Percentiles rank a stretch among this genome's conserved stretches.
phyloP scores from a whole-genome alignment of 805 yeast species.

The Starmerella ratchasimensis region DNA sequence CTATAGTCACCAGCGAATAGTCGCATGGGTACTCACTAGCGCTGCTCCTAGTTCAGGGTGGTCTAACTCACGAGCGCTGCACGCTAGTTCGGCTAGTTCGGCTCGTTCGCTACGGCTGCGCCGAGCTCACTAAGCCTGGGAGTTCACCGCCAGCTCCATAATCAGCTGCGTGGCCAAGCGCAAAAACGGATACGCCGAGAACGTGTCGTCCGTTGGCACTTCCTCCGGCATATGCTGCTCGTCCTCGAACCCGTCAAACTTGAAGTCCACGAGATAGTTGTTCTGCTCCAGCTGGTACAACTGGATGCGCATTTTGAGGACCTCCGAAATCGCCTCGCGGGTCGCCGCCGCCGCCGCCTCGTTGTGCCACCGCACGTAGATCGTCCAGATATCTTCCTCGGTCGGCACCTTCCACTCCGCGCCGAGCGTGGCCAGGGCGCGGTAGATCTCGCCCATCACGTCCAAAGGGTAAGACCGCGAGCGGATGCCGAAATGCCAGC shows the following conservation, averaged over 20 bases:
- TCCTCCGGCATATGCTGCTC: slow-evolving; percentile 1
- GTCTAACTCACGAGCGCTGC: no score
- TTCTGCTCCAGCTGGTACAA: slow-evolving; percentile 91
- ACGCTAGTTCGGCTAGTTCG: no score
- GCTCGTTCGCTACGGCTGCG: no score
- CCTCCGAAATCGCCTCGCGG: slow-evolving; percentile 32
- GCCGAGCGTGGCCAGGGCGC: slow-evolving; percentile 83
- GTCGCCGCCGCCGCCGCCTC: slow-evolving; percentile 11
- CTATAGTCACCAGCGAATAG: no score
- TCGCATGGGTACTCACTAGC: no score
- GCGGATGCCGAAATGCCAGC: slow-evolving; percentile 98
- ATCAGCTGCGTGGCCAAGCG: slow-evolving; percentile 84
- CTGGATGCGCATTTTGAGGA: slow-evolving; percentile 95
- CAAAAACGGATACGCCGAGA: slow-evolving; percentile 87
- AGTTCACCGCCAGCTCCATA: slow-evolving; percentile 93
- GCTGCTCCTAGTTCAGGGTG: no score
- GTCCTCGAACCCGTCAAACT: slow-evolving; percentile 92
- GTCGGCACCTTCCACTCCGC: slow-evolving; percentile 97
- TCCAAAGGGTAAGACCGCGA: slow-evolving; percentile 92
- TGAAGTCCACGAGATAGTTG: slow-evolving; percentile 90
- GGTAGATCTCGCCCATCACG: slow-evolving; percentile 95
- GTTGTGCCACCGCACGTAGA: slow-evolving; percentile 86
- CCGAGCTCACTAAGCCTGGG: slow-evolving; percentile 37
- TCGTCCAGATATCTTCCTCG: slow-evolving; percentile 93
- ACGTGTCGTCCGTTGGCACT: slow-evolving; percentile 55